These are phyloP conservation scores for Zoysia japonica DNA, from an alignment of 176 grass and related monocot species.

Conservation along the genomic window DNA sequence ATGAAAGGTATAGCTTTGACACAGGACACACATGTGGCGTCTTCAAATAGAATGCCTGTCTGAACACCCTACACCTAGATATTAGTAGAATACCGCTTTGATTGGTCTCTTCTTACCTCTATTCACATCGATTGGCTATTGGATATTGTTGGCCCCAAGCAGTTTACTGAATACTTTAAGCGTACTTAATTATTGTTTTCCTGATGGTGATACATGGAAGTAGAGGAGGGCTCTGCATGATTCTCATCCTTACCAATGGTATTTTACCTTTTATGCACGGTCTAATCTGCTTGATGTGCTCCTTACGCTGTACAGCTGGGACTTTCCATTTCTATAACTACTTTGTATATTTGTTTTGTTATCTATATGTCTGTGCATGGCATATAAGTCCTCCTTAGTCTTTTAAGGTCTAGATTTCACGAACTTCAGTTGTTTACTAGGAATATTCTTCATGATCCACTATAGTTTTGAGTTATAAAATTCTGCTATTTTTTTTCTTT, in stretches of 20 bases:
- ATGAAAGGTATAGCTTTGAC: slow-evolving; percentile 31
- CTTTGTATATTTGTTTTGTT: no score
- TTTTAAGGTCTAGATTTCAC: neutral
- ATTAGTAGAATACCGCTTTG: slow-evolving; percentile 42
- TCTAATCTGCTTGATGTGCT: slow-evolving; percentile 49
- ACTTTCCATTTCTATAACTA: slow-evolving; percentile 33
- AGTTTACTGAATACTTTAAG: slow-evolving; percentile 41
- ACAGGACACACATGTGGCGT: slow-evolving; percentile 34
- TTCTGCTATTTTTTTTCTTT: neutral
- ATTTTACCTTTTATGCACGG: slow-evolving; percentile 40
- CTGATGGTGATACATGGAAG: slow-evolving; percentile 37
- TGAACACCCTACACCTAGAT: slow-evolving; percentile 21
- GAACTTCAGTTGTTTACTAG: slow-evolving; percentile 1
- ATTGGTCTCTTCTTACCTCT: slow-evolving; percentile 24
- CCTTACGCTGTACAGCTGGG: slow-evolving; percentile 31
- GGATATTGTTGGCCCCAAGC: slow-evolving; percentile 14
- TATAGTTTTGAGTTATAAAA: neutral
- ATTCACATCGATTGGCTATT: slow-evolving; percentile 40
- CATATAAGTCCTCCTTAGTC: slow-evolving; percentile 27
- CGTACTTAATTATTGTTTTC: slow-evolving; percentile 36
- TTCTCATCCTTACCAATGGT: slow-evolving; percentile 56
- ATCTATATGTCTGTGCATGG: neutral
- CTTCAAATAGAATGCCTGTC: slow-evolving; percentile 19
- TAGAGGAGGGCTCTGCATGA: slow-evolving; percentile 22
- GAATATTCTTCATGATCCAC: slow-evolving; percentile 5